Base-by-base conservation (phyloP, 169 alveolate species). In the Amoebophrya sp. region DNA sequence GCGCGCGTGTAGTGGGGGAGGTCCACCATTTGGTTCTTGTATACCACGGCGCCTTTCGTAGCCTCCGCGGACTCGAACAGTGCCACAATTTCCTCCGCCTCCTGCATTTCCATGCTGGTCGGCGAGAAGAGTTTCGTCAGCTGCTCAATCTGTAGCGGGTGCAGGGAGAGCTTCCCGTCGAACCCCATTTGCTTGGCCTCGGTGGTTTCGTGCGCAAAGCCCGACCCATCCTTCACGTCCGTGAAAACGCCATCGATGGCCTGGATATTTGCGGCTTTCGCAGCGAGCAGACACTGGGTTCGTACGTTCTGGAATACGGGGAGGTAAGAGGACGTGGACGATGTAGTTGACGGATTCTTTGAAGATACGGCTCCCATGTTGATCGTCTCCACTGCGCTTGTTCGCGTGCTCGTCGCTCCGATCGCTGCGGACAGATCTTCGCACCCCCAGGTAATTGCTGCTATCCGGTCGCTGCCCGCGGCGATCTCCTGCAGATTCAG, bases 11-110 rank as follows among this genome's bases (percentile, higher is more conserved):
- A 91, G 40, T 91, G 93, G 0, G 93, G 93, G 77, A 91, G 47
- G 91, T 91, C 93, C 41, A 91, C 91, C 93, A 91, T 91, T 91
- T 91, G 93, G 18, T 89, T 89, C n/a, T 91, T 91, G 90, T 77
- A 91, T 3, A 66, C 83, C 10, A n/a, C 83, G 1, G 83, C 83
- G 29, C 83, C 83, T 47, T 7, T n/a, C n/a, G n/a, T n/a, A n/a
- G n/a, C n/a, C n/a, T 66, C 83, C 12, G 1, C 38, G 10, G 1
- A 0, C 1, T 66, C 83, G 32, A 66, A 66, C 35, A 66, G 77
- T 39, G 53, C 91, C 89, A 91, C 41, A 14, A 91, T 77, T 14
- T 40, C 91, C 38, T 47, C 25, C 10, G 93, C 93, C 39, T 91
- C 93, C 3, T 77, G 89, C 38, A 91, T 90, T 40, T 89, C 40